Evolutionary conservation across 192 early-diverging fungal species (phyloP), one percentile per base, ranked within the genome.

Genomic region (Backusella macrospora): DNA sequence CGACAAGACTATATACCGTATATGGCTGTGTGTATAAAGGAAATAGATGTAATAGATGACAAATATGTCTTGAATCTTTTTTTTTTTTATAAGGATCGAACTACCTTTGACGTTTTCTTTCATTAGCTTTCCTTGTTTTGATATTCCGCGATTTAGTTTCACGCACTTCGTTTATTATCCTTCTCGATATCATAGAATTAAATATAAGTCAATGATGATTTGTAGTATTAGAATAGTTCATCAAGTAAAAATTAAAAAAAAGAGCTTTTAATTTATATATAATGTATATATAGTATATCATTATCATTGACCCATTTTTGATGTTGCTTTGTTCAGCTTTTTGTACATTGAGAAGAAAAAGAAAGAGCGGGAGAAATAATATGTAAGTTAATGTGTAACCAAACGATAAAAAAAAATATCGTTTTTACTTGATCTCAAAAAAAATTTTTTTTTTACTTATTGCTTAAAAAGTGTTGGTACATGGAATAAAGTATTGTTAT

Each of bases 41-140:
- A 55, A 55, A 23, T 55, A 21, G 49, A 21, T 55, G 23, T 21
- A 55, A 12, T 55, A 7, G 23, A 12, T 21, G 21, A 55, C 23
- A 55, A 55, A 21, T 55, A 55, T 4, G 21, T 21, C 49, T 55
- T 55, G 49, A 12, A 12, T 10, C 23, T 55, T 10, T 21, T n/a
- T 49, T 55, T n/a, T n/a, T n/a, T n/a, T n/a, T n/a, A 23, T n/a
- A 55, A 21, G 21, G 6, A 55, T 55, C 49, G 23, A 55, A 55
- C 23, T 21, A 55, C 16, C 23, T 21, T 55, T 55, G 21, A 55
- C 21, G 10, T 55, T 55, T 55, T 10, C 10, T 23, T 21, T 23
- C 18, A 55, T 55, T 55, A 55, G 5, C 49, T 55, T 55, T 55
- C 49, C 49, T 55, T 55, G 18, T 55, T 55, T 55, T 55, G 49